Base-by-base conservation (phyloP, 805 yeast genomes). In the Yamadazyma akitaensis region DNA sequence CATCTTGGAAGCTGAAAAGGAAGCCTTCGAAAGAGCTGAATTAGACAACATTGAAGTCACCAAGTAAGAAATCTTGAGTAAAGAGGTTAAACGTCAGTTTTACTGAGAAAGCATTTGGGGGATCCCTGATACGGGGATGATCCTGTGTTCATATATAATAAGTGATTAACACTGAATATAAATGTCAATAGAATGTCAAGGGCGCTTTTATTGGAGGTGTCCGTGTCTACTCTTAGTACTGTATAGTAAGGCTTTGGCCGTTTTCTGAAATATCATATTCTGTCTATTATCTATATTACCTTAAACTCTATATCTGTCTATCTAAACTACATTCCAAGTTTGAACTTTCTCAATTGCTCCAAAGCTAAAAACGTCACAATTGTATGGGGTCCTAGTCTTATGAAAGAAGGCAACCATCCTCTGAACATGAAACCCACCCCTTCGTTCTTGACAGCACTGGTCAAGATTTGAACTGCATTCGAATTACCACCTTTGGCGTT, bases 1-100 rank as follows among this genome's bases (percentile, higher is more conserved):
- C 75, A 75, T 94, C 52, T 79, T 91, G 63, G 97, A 94, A 77
- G 95, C 92, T 51, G 98, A 94, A 76, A 88, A 88, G 60, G 97
- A 88, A 70, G 85, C 83, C 42, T 76, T 79, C 54, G 99, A 94
- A 77, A 89, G 85, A 73, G 83, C 78, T 52, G 94, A 85, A 63
- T 82, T 94, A 63, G 96, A 94, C 78, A 85, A 88, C 78, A 76
- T 88, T 57, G 72, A 68, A 49, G 70, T 68, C 42, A 58, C 55
- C 51, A 40, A 44, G 40, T 46, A 41, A 36, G 32, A 13, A 12
- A 28, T 12, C n/a, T 12, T 28, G 9, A 28, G 10, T 13, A 28
- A 28, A 5, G 9, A 28, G 32, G 32, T 28, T 28, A 28, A 11
- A 28, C 9, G 10, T 28, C 32, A 28, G 32, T 12, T 13, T 21